Evolutionary conservation across 2,329 filamentous ascomycete genomes (phyloP).

Genomic region (Cytospora leucostoma): DNA sequence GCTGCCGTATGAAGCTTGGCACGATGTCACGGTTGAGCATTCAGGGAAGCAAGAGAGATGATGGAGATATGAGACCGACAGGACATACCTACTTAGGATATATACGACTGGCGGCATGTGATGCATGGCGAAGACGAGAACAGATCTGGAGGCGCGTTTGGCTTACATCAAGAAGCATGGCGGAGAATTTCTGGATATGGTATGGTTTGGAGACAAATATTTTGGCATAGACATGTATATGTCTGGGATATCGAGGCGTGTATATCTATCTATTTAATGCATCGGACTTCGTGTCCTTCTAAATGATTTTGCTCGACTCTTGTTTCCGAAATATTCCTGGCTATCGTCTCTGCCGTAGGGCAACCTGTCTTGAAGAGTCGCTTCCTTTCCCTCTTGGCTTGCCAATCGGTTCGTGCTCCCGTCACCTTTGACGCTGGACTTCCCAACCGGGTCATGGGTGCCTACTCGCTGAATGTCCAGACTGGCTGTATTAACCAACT

Average conservation of each 20-base stretch:
- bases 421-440: too few relatives aligned
- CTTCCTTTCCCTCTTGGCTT: background rate
- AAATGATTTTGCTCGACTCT: conserved; percentile 30
- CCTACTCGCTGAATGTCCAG: too few relatives aligned
- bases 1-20: conserved; percentile 7
- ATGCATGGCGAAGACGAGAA: background rate
- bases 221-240: background rate
- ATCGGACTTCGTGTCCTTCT: background rate
- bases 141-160: background rate
- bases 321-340: background rate
- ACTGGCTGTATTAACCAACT: background rate
- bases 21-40: background rate
- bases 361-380: background rate
- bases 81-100: background rate
- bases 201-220: background rate
- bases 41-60: background rate
- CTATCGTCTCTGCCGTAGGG: background rate
- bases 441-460: too few relatives aligned
- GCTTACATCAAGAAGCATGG: background rate
- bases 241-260: background rate
- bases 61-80: conserved; percentile 5
- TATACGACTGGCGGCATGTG: background rate
- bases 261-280: background rate
- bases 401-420: too few relatives aligned
- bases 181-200: background rate